These are phyloP conservation scores for Podospora sp. DNA, from an alignment of 495 filamentous ascomycete species.

Conservation along the genomic window DNA sequence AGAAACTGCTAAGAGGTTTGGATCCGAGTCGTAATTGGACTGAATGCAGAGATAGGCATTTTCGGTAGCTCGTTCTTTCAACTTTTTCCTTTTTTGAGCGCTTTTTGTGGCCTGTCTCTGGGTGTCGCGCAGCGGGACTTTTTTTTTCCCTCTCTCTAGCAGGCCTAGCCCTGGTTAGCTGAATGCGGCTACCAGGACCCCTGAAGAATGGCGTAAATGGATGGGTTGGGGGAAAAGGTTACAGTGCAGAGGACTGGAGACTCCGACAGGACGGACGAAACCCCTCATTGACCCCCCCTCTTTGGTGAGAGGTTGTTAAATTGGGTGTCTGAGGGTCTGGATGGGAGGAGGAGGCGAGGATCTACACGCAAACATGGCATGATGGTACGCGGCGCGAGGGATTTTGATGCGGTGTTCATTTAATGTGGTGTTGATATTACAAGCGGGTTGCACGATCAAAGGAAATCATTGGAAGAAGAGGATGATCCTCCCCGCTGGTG, in stretches of 20 bases:
- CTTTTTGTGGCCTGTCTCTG: background rate
- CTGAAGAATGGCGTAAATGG: background rate
- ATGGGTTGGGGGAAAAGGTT: background rate
- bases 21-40: background rate
- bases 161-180: background rate
- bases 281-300: background rate
- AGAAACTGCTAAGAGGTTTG: conserved; percentile 16
- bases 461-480: background rate
- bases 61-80: background rate
- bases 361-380: background rate
- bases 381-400: background rate
- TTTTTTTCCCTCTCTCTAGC: background rate
- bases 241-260: background rate
- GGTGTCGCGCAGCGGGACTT: background rate
- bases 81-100: background rate
- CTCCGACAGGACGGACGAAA: background rate
- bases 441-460: background rate
- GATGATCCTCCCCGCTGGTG: background rate
- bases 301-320: background rate
- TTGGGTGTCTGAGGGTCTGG: background rate
- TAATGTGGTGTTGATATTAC: background rate
- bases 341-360: background rate
- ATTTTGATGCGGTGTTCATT: background rate
- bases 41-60: conserved; percentile 15
- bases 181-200: background rate